Evolutionary conservation across 2,329 filamentous ascomycete species (phyloP), one percentile per base, ranked within the genome.

Genomic region (Fusarium virguliforme): DNA sequence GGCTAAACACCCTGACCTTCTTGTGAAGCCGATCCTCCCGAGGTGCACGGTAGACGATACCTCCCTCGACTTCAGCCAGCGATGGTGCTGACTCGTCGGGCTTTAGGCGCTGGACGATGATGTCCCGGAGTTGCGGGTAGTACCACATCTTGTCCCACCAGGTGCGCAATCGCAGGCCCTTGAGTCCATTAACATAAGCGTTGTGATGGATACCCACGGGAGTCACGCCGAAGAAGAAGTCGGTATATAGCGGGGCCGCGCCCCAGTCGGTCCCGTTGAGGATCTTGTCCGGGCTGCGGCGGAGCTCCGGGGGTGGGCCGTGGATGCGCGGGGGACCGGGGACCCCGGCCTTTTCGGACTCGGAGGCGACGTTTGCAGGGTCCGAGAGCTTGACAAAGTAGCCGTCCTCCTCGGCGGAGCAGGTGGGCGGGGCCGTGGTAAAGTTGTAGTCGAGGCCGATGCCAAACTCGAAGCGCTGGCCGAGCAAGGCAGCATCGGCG

Each of bases 391-490:
- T 43, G 26, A 81, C 77, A 30, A 82, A 82, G 41, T 63, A 76
- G 6, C 79, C 79, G 58, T 81, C 79, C 40, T 82, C 79, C 53
- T 82, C 78, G 9, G 80, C 75, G 1, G 80, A 81, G 68, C 79
- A 80, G 4, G 79, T 81, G 3, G 79, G 78, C 8, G 77, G 79
- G 10, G 80, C 79, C 1, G 81, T 82, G 50, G 75, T 77, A 58
- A 80, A 82, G 70, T 77, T 79, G 76, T 81, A 81, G 60, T 82
- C 81, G 4, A 82, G 66, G 0, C 81, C 81, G 24, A 82, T 82
- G 6, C 81, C 80, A 22, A 81, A 82, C 48, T 82, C 81, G 50
- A 82, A 82, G 4, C 74, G 71, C 18, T 71, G 64, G 1, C 79
- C 80, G 2, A 62, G 37, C 10, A 80, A 53, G 5, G 79, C 76